Percentiles rank a stretch among this genome's conserved stretches.
Evolutionary conservation across 768 basidiomycete genomes (phyloP).

Genomic region (Suillus subluteus): DNA sequence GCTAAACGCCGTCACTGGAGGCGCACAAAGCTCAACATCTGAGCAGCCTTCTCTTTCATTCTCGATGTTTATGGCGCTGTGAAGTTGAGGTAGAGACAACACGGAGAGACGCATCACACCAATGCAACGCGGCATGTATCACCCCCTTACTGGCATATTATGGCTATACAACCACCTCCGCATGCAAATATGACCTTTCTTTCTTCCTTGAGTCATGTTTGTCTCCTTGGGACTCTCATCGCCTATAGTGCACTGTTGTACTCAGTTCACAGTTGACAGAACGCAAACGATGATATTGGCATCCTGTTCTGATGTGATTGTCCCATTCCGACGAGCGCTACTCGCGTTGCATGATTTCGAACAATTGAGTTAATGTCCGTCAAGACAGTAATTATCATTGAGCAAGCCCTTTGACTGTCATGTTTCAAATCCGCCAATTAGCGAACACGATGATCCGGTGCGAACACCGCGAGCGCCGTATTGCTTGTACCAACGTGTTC

Average conservation of each 20-base stretch:
- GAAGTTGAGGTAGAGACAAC: conserved; percentile 15
- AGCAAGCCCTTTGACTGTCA: background rate
- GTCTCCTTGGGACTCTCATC: background rate
- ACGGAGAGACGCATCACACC: conserved; percentile 14
- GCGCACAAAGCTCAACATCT: conserved; percentile 98
- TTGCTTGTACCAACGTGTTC: conserved; percentile 1
- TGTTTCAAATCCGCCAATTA: background rate
- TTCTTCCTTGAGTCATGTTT: background rate
- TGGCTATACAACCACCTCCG: conserved; percentile 19
- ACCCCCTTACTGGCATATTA: conserved; percentile 19
- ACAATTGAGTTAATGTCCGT: background rate
- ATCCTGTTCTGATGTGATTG: background rate
- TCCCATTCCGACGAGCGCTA: background rate
- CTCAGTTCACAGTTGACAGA: background rate
- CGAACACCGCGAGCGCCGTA: background rate
- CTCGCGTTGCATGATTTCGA: background rate
- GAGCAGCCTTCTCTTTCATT: conserved; percentile 31
- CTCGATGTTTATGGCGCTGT: conserved; percentile 11
- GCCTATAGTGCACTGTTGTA: background rate
- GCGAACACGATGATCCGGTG: background rate
- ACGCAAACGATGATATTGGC: background rate
- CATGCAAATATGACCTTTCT: conserved; percentile 23
- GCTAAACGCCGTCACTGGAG: conserved; percentile 99
- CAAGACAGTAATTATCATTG: background rate
- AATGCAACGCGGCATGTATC: conserved; percentile 30